Evolutionary conservation across 2,329 filamentous ascomycete genomes (phyloP), one percentile per base, ranked within the genome.

Genomic region (Xylariaceae sp.): DNA sequence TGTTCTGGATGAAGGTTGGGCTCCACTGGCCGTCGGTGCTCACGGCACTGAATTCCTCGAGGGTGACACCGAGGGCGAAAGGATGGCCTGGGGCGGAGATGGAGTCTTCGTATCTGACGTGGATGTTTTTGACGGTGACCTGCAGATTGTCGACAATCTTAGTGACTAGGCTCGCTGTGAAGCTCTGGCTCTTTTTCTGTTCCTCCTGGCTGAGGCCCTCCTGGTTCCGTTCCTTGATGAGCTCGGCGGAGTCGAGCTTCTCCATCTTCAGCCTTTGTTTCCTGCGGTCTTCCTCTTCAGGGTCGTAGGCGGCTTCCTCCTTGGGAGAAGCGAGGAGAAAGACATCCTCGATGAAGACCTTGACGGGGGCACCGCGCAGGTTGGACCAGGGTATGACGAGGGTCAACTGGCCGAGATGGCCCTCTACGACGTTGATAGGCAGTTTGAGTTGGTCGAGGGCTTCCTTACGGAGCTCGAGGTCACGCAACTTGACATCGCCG

Each of bases 101-200:
- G 12, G 92, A 91, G 68, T 99, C 93, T 68, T 99, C 93, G 68
- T 98, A 99, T 58, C 93, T 88, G 53, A 98, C 81, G 66, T 99
- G 93, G 49, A 99, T 95, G 64, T 97, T 98, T 75, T 95, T 97
- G 67, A 99, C 84, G 20, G 87, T 93, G 58, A 98, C 88, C 67
- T 99, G 93, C 33, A 99, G 76, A 62, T 99, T 99, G 75, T 98
- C 93, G 62, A 97, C 89, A 61, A 99, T 95, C 58, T 95, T 95
- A 29, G 92, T 95, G 38, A 92, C 84, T 56, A 99, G 70, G 64
- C 91, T 97, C 58, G 95, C 85, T 4, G 91, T 96, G 62, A 99
- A 98, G 67, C 89, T 96, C 73, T 98, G 92, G 65, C 88, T 96
- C 71, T 95, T 95, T 67, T 95, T 86, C 67, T 97, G 88, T 64